Conservation (phyloP, 208 protist genomes). For the Trichomonas gallinae region DNA sequence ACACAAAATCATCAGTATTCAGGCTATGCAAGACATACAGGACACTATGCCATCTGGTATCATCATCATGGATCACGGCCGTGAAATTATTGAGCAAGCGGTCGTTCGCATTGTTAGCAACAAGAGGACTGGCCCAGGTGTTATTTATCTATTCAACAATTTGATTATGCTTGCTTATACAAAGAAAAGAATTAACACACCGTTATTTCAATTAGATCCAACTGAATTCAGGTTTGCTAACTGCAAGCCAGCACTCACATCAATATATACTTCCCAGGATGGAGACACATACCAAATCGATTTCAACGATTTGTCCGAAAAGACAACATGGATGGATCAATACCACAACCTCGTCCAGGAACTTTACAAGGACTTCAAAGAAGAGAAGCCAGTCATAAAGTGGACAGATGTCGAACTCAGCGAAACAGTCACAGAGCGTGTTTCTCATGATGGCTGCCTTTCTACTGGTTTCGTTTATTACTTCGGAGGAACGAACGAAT, state of each 20-base stretch:
- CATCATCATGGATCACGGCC: not conserved
- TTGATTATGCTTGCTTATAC: not conserved
- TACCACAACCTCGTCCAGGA: not conserved
- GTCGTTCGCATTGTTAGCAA: not conserved
- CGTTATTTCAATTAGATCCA: not conserved
- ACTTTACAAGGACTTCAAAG: no score
- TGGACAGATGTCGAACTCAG: not conserved
- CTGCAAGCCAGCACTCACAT: not conserved
- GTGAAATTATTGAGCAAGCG: not conserved
- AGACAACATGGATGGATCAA: not conserved
- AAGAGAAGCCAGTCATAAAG: not conserved
- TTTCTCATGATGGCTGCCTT: not conserved
- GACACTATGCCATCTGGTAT: not conserved
- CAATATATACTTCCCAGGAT: not conserved
- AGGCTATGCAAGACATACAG: not conserved
- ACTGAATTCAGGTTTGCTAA: not conserved
- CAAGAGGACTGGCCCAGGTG: not conserved
- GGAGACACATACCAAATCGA: not conserved
- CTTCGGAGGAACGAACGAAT: not conserved
- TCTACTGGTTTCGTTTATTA: not conserved
- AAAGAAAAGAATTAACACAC: not conserved
- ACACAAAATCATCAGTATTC: not conserved
- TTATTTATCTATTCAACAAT: not conserved
- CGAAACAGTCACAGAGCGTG: not conserved
- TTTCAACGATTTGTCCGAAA: not conserved